Base-by-base conservation (phyloP, 768 basidiomycete genomes). In the Collybia sp. region DNA sequence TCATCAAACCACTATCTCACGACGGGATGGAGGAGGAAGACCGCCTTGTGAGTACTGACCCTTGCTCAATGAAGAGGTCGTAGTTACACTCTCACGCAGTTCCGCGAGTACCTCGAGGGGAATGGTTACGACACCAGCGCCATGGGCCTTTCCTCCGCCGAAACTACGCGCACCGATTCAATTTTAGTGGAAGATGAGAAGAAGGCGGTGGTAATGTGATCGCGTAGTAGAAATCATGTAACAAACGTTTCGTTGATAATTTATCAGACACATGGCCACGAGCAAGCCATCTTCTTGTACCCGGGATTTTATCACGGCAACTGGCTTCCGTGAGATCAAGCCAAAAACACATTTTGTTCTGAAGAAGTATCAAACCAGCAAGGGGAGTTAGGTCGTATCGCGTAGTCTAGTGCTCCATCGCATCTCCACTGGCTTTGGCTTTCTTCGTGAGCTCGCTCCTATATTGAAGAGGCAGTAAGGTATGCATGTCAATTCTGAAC, bases 11-110 rank as follows among this genome's bases (percentile, higher is more conserved):
- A 33, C 72, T 93, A 44, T 67, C 70, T 12, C 77, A 81, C 30
- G 89, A 93, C 49, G 86, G 87, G 30, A 91, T 93, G 89, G 69
- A 62, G 16, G 73, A 77, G 39, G 89, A 93, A 61, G 92, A 94
- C 62, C 64, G 62, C 33, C 67, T 67, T 54, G 85, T 86, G 54
- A 32, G 77, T 64, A 38, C n/a, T 17, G 18, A 40, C 25, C 38
- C 13, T 8, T 38, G 17, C 25, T 12, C 31, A 20, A 39, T 31
- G 51, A 38, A 25, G 11, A 9, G 30, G 18, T 20, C 11, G n/a
- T n/a, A n/a, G n/a, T 37, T 12, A 39, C 12, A 46, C 42, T 51
- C 31, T 42, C 20, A 30, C 40, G 1, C 53, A 85, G 77, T 94
- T 94, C 81, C 87, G 88, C 45, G 75, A 75, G 53, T 94, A 94